These are phyloP conservation scores for Trichoderma koningiopsis DNA, from an alignment of 2,329 filamentous ascomycete genomes.

Conservation along the genomic window DNA sequence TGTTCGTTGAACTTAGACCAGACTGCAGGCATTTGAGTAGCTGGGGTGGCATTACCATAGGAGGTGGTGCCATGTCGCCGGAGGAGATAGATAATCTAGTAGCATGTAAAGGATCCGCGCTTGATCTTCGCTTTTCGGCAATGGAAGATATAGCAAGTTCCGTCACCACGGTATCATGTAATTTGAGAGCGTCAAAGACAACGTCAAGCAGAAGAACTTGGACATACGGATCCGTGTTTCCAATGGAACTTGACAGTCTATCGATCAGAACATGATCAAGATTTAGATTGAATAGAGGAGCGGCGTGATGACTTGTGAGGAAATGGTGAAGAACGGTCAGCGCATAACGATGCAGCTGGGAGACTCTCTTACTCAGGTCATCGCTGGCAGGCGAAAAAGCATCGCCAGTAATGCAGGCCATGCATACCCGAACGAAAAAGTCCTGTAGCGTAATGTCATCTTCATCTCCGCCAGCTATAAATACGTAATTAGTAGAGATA, in stretches of 20 bases:
- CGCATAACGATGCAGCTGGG: conserved; percentile 70
- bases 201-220: conserved; percentile 79
- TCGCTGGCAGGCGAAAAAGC: conserved; percentile 28
- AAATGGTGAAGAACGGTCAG: conserved; percentile 72
- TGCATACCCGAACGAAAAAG: conserved; percentile 67
- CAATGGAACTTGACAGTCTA: conserved; percentile 63
- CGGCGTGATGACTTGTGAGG: conserved; percentile 63
- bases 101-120: conserved; percentile 45
- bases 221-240: conserved; percentile 66
- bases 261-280: conserved; percentile 73
- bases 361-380: conserved; percentile 49
- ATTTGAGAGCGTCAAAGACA: conserved; percentile 72
- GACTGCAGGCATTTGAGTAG: conserved; percentile 84
- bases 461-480: conserved; percentile 52
- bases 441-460: conserved; percentile 64
- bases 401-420: conserved; percentile 57
- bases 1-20: conserved; percentile 74
- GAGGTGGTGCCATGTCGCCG: conserved; percentile 33
- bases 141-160: conserved; percentile 49
- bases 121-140: conserved; percentile 50
- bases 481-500: conserved; percentile 30
- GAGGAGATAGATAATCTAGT: conserved; percentile 43
- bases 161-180: conserved; percentile 51
- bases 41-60: conserved; percentile 60
- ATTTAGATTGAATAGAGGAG: conserved; percentile 61